Conservation (phyloP, 2,329 filamentous ascomycete species). For the Scorias spongiosa region DNA sequence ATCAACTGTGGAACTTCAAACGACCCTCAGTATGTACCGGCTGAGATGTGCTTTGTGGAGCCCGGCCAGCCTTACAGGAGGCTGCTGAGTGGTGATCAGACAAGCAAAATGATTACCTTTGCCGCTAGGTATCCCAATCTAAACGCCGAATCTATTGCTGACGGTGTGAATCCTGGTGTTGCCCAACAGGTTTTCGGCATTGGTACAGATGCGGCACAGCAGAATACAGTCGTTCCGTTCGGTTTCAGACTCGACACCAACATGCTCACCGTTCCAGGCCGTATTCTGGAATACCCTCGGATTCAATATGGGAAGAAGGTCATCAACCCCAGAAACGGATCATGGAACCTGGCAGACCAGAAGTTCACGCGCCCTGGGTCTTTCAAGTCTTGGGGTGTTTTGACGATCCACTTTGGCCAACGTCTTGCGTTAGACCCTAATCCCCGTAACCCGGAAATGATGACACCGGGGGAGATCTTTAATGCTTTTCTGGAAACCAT, state of each 20-base stretch:
- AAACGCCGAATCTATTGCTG: conserved; percentile 51
- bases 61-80: conserved; percentile 48
- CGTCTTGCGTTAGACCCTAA: not conserved
- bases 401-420: conserved; percentile 10
- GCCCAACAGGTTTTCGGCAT: conserved; percentile 38
- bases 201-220: conserved; percentile 7
- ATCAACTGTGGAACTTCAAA: conserved; percentile 48
- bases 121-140: conserved; percentile 50
- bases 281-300: conserved; percentile 47
- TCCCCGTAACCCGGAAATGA: not conserved
- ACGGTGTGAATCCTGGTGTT: conserved; percentile 22
- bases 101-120: conserved; percentile 54
- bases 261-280: conserved; percentile 57
- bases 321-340: conserved; percentile 8
- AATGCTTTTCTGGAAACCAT: conserved; percentile 4
- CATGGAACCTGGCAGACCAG: conserved; percentile 24
- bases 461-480: not conserved
- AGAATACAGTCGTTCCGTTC: conserved; percentile 28
- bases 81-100: conserved; percentile 46
- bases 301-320: conserved; percentile 41
- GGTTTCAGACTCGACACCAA: conserved; percentile 45
- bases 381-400: conserved; percentile 33
- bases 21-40: conserved; percentile 49
- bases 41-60: conserved; percentile 48
- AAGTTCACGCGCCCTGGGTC: conserved; percentile 39